Base-by-base conservation (phyloP, 208 protist genomes). In the Leishmania tropica region DNA sequence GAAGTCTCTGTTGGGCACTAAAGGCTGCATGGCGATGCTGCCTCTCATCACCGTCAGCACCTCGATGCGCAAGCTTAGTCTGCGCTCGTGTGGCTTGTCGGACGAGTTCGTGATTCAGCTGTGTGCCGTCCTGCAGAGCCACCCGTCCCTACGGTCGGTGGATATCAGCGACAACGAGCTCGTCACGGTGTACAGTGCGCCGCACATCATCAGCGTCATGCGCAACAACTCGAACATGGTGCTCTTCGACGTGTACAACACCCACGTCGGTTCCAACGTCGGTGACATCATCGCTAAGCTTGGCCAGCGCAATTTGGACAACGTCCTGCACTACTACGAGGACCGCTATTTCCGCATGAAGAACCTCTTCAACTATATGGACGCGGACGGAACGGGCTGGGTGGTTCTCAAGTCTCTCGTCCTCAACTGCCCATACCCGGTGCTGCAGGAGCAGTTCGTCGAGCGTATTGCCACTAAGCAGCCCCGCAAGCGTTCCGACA, bases 281-380 rank as follows among this genome's bases (percentile, higher is more conserved):
- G 79, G 76, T 10, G 89, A 89, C 83, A 91, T 95, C 80, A 95
- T 96, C 76, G 82, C 85, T 65, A 72, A 81, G 19, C 84, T 94
- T 6, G 90, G 93, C 73, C 83, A 89, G 78, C 68, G 75, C 35
- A 95, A 96, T 80, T 70, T 88, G 64, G 60, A 85, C 31, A 80
- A 80, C 37, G 90, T 96, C n/a, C 67, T 83, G 74, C 88, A 88
- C 79, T 96, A 96, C 89, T 96, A 92, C 81, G 80, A 89, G 56
- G 92, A 96, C 78, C 86, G 91, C 79, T 96, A 94, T 83, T 96
- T 96, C 81, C 84, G 88, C 75, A 94, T 96, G 92, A 94, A 94
- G 81, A 85, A 96, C 76, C 72, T 94, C 58, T 96, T 96, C 83
- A 91, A 91, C 70, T 94, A 94, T 78, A 86, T 95, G 81, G 93